Percentiles rank a stretch among this genome's conserved stretches.
Evolutionary conservation across 257 asterid species (phyloP).

Genomic region (Mitragyna speciosa): DNA sequence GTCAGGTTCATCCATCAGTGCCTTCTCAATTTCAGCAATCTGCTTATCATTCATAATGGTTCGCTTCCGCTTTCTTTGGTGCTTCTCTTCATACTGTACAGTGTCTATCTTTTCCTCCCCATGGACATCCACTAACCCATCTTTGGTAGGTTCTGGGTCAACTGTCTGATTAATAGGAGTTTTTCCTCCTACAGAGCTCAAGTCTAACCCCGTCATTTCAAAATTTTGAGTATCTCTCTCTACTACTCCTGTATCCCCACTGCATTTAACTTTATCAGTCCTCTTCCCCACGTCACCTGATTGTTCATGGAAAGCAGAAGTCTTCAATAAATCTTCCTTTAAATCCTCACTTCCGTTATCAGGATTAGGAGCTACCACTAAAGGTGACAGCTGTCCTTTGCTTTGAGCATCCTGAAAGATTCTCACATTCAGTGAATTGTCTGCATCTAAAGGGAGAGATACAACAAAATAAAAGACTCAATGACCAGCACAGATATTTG

Average conservation of each 20-base stretch:
- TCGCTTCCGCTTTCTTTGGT: conserved; percentile 85
- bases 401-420: conserved; percentile 52
- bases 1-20: conserved; percentile 77
- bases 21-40: conserved; percentile 70
- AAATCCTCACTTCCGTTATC: conserved; percentile 35
- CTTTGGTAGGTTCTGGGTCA: conserved; percentile 49
- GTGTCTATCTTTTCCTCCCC: conserved; percentile 68
- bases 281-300: conserved; percentile 37
- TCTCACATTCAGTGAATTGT: conserved; percentile 9
- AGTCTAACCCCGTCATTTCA: conserved; percentile 79
- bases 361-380: conserved; percentile 32
- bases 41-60: conserved; percentile 90
- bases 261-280: conserved; percentile 40
- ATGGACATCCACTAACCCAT: conserved; percentile 46
- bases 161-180: conserved; percentile 42
- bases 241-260: conserved; percentile 34
- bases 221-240: conserved; percentile 54
- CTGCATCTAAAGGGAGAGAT: conserved; percentile 18
- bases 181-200: conserved; percentile 71
- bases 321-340: conserved; percentile 37
- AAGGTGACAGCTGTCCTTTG: conserved; percentile 40
- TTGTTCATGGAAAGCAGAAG: conserved; percentile 41
- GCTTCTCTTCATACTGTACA: conserved; percentile 66
- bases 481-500: not conserved
- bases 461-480: not conserved